Evolutionary conservation across 2,329 filamentous ascomycete genomes (phyloP), one percentile per base, ranked within the genome.

Genomic region (Cladosporium sp.): DNA sequence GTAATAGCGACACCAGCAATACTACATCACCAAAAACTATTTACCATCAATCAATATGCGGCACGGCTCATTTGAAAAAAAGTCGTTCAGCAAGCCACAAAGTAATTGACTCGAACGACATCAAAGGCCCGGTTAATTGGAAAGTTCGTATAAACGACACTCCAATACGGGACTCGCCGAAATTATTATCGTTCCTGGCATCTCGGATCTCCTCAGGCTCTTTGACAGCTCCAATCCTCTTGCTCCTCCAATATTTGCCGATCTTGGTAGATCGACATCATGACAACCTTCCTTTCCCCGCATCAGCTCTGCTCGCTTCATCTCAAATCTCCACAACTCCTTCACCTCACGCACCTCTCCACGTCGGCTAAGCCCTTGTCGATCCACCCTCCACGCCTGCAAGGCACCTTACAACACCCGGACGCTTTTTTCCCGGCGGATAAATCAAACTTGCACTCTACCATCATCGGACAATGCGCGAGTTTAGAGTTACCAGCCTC

Each of bases 351-450:
- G 19, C 43, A 38, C 9, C 8, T 22, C 18, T 38, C 35, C 11
- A 38, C 22, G 27, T 39, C 33, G 35, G 32, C 32, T 35, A 32
- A n/a, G 32, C 32, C 32, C 13, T n/a, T 35, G 32, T 35, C 27
- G 27, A 33, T 48, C 45, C 39, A 40, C 45, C 36, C 43, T 27
- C 36, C n/a, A 40, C 19, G 35, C 36, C 35, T 48, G 45, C 45
- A 25, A 48, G 45, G 38, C 45, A 48, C 45, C 15, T 22, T 6
- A 20, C 19, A 38, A 40, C 36, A 48, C 18, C 45, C 45, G 45
- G 45, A 15, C 27, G 32, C 16, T 47, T 35, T 48, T 48, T 48
- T 48, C 36, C 45, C 45, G 45, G 27, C 45, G 45, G 45, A 48
- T 48, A 48, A 48, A 48, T 48, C 29, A 13, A n/a, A 19, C 2